A percentile compares a stretch with the other conserved stretches of the same genome.
phyloP scores from a whole-genome alignment of 2,329 filamentous ascomycete genomes.

The Moelleriella libera region DNA sequence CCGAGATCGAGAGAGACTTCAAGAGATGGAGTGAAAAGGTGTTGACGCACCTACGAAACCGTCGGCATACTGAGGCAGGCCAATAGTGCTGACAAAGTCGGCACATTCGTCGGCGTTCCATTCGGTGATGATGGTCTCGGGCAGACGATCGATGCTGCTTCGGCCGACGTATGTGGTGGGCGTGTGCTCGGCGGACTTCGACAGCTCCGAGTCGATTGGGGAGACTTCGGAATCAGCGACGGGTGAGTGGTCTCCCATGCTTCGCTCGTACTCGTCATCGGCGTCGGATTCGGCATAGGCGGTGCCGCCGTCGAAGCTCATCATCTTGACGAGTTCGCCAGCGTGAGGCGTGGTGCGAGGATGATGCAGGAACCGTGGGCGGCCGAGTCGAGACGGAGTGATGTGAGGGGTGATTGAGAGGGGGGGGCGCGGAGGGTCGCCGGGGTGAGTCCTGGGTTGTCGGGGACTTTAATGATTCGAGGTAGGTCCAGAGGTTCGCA shows the following conservation, averaged over 20 bases:
- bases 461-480: neutral
- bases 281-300: slow-evolving; percentile 69
- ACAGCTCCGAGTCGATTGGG: slow-evolving; percentile 58
- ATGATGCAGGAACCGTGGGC: neutral
- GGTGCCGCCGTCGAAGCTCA: slow-evolving; percentile 51
- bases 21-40: neutral
- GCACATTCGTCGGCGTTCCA: slow-evolving; percentile 82
- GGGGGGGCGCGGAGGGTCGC: neutral
- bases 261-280: slow-evolving; percentile 72
- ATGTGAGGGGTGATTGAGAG: neutral
- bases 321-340: slow-evolving; percentile 16
- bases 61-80: slow-evolving; percentile 70
- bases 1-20: neutral
- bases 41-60: slow-evolving; percentile 60
- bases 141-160: slow-evolving; percentile 49
- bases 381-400: neutral
- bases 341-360: neutral
- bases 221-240: slow-evolving; percentile 56
- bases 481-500: neutral
- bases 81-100: slow-evolving; percentile 71
- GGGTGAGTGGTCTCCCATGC: slow-evolving; percentile 52
- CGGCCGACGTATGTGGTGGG: slow-evolving; percentile 64
- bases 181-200: slow-evolving; percentile 58
- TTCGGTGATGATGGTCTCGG: slow-evolving; percentile 62
- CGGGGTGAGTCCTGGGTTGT: neutral